These are phyloP conservation scores for Capsicum chinense DNA, from an alignment of 257 asterid genomes.

Conservation along the genomic window DNA sequence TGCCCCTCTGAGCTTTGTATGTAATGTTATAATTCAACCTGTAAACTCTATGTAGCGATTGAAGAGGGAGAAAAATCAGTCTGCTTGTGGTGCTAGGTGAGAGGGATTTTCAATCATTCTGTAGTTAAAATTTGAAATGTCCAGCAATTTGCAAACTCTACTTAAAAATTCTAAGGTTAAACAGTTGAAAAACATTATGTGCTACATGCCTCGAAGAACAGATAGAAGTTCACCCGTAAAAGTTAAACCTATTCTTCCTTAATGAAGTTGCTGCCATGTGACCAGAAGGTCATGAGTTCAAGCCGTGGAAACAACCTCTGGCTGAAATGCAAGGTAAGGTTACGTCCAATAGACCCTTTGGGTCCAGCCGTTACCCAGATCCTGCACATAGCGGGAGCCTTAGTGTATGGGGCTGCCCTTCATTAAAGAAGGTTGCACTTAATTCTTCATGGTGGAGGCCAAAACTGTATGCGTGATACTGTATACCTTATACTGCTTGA, in stretches of 20 bases:
- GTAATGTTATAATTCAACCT: slow-evolving; percentile 2
- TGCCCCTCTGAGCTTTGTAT: background rate
- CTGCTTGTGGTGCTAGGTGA: background rate
- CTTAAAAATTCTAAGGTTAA: background rate
- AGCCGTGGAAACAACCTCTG: too few species aligned
- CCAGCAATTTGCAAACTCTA: background rate
- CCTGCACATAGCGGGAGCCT: too few species aligned
- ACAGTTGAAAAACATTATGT: background rate
- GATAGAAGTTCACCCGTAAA: background rate
- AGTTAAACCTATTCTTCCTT: background rate
- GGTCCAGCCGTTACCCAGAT: too few species aligned
- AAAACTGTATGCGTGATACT: background rate
- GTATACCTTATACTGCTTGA: slow-evolving; percentile 12
- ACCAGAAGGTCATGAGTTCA: too few species aligned
- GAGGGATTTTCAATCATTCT: background rate
- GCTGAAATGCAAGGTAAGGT: too few species aligned
- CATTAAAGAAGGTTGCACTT: background rate
- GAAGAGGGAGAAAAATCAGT: background rate
- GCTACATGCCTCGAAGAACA: background rate
- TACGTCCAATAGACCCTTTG: too few species aligned
- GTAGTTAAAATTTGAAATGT: slow-evolving; percentile 10
- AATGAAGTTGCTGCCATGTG: background rate
- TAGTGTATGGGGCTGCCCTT: too few species aligned
- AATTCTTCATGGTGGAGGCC: background rate
- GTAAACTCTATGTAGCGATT: background rate